These are phyloP conservation scores for Vitis rotundifolia DNA, from an alignment of 164 flowering plant species.

Conservation along the genomic window DNA sequence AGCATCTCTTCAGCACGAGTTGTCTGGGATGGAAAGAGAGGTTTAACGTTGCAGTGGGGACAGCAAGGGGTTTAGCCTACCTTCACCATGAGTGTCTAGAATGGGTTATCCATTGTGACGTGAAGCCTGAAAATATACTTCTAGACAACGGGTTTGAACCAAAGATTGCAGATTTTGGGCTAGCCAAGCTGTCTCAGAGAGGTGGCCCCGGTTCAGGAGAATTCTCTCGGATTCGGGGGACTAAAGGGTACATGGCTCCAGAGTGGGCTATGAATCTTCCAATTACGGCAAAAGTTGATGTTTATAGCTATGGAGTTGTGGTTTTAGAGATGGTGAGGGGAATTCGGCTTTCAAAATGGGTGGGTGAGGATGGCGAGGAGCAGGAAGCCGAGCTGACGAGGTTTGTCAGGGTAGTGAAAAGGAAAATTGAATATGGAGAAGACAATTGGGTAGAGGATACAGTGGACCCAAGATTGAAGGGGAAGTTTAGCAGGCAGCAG, in stretches of 20 bases:
- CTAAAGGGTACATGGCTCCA: conserved; percentile 42
- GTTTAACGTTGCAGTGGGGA: conserved; percentile 24
- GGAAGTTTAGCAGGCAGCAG: conserved; percentile 18
- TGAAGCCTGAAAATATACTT: conserved; percentile 39
- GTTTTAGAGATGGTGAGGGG: conserved; percentile 33
- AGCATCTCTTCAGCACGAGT: conserved; percentile 13
- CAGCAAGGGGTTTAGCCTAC: conserved; percentile 36
- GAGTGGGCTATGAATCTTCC: conserved; percentile 37
- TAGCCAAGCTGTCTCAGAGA: conserved; percentile 28
- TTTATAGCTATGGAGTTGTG: conserved; percentile 36
- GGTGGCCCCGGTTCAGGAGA: conserved; percentile 11
- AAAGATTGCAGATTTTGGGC: conserved; percentile 37
- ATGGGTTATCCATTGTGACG: conserved; percentile 42
- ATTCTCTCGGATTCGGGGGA: conserved; percentile 29
- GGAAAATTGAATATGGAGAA: conserved; percentile 19
- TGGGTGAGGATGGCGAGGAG: conserved; percentile 15
- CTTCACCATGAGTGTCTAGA: conserved; percentile 41
- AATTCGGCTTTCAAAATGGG: conserved; percentile 19
- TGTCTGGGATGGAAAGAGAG: conserved; percentile 23
- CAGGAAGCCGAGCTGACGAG: conserved; percentile 21
- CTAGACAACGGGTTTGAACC: conserved; percentile 28
- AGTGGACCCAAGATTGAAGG: conserved; percentile 31
- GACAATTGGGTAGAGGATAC: conserved; percentile 22
- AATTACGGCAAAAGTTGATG: conserved; percentile 33
- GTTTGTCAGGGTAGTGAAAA: conserved; percentile 20